Base-by-base conservation (phyloP, 805 yeast genomes). In the Zygoascus tannicola region DNA sequence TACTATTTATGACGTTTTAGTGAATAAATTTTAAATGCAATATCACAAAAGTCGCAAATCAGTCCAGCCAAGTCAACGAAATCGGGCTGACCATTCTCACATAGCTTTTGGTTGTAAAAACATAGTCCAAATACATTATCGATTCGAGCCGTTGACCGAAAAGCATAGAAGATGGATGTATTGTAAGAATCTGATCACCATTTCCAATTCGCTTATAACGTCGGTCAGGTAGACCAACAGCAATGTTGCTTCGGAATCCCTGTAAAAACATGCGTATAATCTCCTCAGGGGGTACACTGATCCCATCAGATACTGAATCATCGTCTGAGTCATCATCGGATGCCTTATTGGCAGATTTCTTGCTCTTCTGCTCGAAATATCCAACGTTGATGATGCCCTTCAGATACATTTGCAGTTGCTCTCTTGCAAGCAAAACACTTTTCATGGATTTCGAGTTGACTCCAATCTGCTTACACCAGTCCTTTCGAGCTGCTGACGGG, bases 171-270 rank as follows among this genome's bases (percentile, higher is more conserved):
- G 95, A 83, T 0, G 97, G 97, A 58, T 90, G 97, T 8, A 90
- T 78, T 40, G 92, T 78, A 38, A 90, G 77, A 26, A 85, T 68
- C 60, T 86, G 96, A 21, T 95, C 95, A 1, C 83, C 76, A 32
- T 52, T 55, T 22, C 81, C 67, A 4, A 87, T 81, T 0, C 97
- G 87, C 57, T 94, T 71, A 65, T 81, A 92, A 3, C 95, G 82
- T 56, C 97, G 73, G 61, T 92, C 97, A 0, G 97, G 95, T 78
- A 85, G 76, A 8, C 96, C 95, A 16, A 92, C 76, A 0, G 98
- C 98, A 0, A 95, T 80, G 60, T 90, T 88, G 39, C 81, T 73
- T n/a, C 85, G 73, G 54, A 73, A 90, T 0, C 99, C 98, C 32
- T 71, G 69, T 33, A 92, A 65, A 62, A 92, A 92, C 21, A 94